These are phyloP conservation scores for Phytopythium aichiense DNA, from an alignment of 352 stramenopile species.

Conservation along the genomic window DNA sequence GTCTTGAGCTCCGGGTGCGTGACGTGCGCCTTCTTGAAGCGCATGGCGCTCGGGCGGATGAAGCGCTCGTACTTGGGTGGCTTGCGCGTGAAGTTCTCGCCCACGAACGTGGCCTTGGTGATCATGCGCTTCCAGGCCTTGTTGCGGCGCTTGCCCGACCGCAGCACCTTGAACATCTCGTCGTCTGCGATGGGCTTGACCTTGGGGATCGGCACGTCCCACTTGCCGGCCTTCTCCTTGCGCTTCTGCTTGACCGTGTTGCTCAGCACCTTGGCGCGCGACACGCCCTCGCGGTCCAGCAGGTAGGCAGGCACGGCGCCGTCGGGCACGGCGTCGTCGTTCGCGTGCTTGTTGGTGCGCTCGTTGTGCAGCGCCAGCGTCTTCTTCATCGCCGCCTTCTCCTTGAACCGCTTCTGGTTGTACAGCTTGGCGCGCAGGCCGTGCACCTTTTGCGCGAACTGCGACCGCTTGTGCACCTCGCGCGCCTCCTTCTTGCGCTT, in stretches of 20 bases:
- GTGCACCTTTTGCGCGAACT: constrained; percentile 99
- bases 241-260: constrained; percentile 99
- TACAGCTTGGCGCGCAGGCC: constrained; percentile 98
- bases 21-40: constrained; percentile 99
- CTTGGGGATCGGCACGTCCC: constrained; percentile 99
- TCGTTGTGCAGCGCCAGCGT: constrained; percentile 99
- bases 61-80: constrained; percentile 99
- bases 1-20: constrained; percentile 99
- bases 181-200: constrained; percentile 98
- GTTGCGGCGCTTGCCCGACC: constrained; percentile 96
- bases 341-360: constrained; percentile 97
- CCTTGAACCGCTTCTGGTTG: constrained; percentile 99
- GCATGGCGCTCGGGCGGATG: constrained; percentile 97
- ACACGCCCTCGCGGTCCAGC: constrained; percentile 98
- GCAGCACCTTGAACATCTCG: constrained; percentile 99
- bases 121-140: constrained; percentile 91
- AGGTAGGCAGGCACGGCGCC: constrained; percentile 98
- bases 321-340: constrained; percentile 96
- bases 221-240: constrained; percentile 99
- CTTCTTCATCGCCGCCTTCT: constrained; percentile 99
- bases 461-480: constrained; percentile 95
- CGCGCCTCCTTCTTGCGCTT: constrained; percentile 98
- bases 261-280: constrained; percentile 98
- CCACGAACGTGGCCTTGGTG: constrained; percentile 97
- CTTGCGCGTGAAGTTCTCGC: constrained; percentile 99